Evolutionary conservation across 306 rosid species (phyloP).

Genomic region (Quercus aquifolioides): DNA sequence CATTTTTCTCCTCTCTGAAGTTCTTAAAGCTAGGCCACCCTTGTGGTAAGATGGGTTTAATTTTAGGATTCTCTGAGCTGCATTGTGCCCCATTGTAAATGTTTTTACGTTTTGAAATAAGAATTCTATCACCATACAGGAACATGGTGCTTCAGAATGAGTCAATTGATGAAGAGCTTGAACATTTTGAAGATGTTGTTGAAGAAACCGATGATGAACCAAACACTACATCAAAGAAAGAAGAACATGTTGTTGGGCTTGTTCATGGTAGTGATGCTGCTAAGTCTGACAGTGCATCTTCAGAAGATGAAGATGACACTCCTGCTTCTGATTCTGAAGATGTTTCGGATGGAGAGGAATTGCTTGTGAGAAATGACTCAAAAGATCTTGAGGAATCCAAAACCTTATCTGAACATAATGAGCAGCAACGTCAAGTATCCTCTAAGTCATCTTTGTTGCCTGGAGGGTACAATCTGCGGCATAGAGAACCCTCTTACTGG

Average conservation of each 20-base stretch:
- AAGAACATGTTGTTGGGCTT: conserved; percentile 18
- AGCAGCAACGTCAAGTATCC: conserved; percentile 31
- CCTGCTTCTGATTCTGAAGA: conserved; percentile 55
- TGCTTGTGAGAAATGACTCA: conserved; percentile 39
- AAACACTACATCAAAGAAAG: conserved; percentile 30
- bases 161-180: conserved; percentile 75
- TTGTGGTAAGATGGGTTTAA: conserved; percentile 58
- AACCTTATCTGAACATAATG: conserved; percentile 24
- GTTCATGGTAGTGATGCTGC: conserved; percentile 31
- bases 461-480: conserved; percentile 85
- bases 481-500: conserved; percentile 87
- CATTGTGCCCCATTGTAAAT: not conserved
- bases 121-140: conserved; percentile 41
- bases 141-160: conserved; percentile 74
- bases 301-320: conserved; percentile 56
- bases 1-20: conserved; percentile 93
- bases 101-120: not conserved
- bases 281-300: conserved; percentile 46
- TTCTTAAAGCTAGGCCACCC: conserved; percentile 84
- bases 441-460: conserved; percentile 50
- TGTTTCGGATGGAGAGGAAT: conserved; percentile 60
- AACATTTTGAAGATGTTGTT: conserved; percentile 82
- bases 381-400: conserved; percentile 21
- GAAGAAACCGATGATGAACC: conserved; percentile 60
- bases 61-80: not conserved